Conservation (phyloP, 208 protist species). For the Acanthamoeba triangularis region DNA sequence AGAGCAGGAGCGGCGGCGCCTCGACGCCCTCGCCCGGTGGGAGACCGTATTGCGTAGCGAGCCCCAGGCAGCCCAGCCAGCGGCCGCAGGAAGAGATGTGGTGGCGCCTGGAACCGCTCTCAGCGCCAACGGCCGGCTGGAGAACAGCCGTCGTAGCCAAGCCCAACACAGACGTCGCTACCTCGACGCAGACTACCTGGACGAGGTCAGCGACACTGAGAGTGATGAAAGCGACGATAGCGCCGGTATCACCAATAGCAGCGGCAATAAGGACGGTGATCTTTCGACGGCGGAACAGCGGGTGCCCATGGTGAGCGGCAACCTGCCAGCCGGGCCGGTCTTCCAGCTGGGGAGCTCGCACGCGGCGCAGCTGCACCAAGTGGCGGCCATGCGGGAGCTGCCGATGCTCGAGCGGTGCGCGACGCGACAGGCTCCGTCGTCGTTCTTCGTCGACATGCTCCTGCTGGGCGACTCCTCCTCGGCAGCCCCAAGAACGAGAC, state of each 20-base stretch:
- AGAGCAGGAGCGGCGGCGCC: not conserved
- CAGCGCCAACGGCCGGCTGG: not conserved
- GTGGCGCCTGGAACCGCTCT: not conserved
- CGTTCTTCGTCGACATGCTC: slow-evolving; percentile 32
- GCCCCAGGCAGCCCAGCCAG: not conserved
- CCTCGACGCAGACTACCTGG: not conserved
- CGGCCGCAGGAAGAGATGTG: not conserved
- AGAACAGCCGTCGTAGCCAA: not conserved
- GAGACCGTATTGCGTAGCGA: not conserved
- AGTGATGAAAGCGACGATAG: not conserved
- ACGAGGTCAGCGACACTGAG: not conserved
- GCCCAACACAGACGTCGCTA: not conserved
- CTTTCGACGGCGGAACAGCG: not conserved
- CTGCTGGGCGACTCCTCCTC: not conserved
- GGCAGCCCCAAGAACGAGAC: not conserved
- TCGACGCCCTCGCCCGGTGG: not conserved
- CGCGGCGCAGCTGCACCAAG: not conserved
- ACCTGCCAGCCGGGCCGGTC: too few species aligned
- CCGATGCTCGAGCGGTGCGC: not conserved
- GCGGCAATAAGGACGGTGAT: not conserved
- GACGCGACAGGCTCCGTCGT: not conserved
- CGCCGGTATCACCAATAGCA: too few species aligned
- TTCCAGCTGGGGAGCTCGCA: not conserved
- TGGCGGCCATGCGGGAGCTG: not conserved
- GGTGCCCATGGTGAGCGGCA: not conserved